Evolutionary conservation across 441 rosid species (phyloP).

Genomic region (Croton laevigatus): DNA sequence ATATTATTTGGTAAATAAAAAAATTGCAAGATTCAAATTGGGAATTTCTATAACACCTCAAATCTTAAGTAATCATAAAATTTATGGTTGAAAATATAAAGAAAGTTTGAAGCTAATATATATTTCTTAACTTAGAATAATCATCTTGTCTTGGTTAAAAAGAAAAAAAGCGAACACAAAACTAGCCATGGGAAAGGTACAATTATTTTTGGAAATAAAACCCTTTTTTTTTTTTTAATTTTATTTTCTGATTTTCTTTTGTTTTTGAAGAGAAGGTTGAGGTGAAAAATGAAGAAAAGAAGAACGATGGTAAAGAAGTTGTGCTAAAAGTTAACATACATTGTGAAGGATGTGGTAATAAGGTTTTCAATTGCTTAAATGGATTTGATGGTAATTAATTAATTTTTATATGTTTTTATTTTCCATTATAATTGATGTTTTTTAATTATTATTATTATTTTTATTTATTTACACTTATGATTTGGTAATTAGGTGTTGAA

Average conservation of each 20-base stretch:
- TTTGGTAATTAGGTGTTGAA: constrained; percentile 50
- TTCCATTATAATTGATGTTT: no score
- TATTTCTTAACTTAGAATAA: not conserved
- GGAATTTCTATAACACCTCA: not conserved
- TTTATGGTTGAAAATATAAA: not conserved
- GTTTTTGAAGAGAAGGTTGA: not conserved
- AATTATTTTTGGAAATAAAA: not conserved
- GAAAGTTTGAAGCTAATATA: not conserved
- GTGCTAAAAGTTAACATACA: constrained; percentile 58
- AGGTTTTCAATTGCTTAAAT: constrained; percentile 40
- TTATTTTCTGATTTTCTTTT: not conserved
- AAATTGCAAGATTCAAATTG: constrained; percentile 1
- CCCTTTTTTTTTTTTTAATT: not conserved
- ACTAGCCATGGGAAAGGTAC: constrained; percentile 3
- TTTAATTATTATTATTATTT: not conserved
- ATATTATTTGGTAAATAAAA: not conserved
- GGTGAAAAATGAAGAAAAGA: not conserved
- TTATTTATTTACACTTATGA: not conserved
- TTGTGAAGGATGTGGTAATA: constrained; percentile 58
- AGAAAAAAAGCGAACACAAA: not conserved
- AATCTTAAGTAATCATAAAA: not conserved
- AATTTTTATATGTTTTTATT: no score
- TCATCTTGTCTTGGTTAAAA: not conserved
- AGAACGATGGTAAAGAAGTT: constrained; percentile 25
- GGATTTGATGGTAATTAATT: constrained; percentile 47